phyloP scores from a whole-genome alignment of 257 asterid genomes.

The Linderniella brevidens region DNA sequence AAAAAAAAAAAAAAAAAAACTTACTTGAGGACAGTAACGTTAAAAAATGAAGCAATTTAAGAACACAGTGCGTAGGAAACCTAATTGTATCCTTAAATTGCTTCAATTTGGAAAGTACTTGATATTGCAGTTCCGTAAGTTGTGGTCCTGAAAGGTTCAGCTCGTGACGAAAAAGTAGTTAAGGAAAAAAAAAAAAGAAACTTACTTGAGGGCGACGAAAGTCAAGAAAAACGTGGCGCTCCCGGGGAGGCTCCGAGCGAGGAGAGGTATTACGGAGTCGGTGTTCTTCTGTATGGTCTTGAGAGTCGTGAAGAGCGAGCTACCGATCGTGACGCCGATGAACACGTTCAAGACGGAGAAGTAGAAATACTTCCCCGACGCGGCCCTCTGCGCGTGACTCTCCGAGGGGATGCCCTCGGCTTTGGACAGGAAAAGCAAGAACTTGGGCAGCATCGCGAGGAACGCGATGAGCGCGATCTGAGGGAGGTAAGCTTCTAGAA shows the following conservation, averaged over 20 bases:
- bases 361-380: conserved; percentile 84
- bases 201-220: conserved; percentile 87
- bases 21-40: too few species aligned
- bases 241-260: conserved; percentile 79
- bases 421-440: conserved; percentile 66
- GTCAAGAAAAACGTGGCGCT: conserved; percentile 96
- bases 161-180: too few species aligned
- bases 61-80: too few species aligned
- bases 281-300: conserved; percentile 40
- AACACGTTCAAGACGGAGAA: conserved; percentile 72
- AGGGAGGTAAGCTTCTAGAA: conserved; percentile 76
- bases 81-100: too few species aligned
- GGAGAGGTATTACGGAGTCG: conserved; percentile 14
- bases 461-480: conserved; percentile 78
- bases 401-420: conserved; percentile 73
- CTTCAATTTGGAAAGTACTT: too few species aligned
- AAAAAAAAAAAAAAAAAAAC: too few species aligned
- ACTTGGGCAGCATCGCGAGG: conserved; percentile 62
- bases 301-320: conserved; percentile 40
- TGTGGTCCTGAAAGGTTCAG: too few species aligned
- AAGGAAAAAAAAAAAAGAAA: background rate
- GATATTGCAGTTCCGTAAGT: too few species aligned
- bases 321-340: conserved; percentile 71
- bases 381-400: conserved; percentile 70
- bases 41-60: too few species aligned